Conservation (phyloP, 768 basidiomycete genomes). For the Lentinula sp. region DNA sequence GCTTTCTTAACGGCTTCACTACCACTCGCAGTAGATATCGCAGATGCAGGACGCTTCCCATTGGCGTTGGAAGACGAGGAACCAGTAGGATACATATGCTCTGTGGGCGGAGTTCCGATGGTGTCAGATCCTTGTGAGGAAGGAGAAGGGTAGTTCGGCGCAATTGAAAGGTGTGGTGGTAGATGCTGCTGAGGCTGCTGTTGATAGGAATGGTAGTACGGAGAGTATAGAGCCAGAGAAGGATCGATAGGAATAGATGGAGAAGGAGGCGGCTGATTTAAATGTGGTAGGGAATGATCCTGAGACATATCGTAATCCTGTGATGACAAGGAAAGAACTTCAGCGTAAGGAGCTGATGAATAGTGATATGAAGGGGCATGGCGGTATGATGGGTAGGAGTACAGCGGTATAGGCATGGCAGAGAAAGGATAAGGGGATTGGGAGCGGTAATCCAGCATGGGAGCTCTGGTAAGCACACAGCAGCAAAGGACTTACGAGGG, state of each 20-base stretch:
- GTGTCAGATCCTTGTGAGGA: constrained; percentile 78
- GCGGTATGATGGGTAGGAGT: constrained; percentile 1
- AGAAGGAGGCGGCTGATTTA: constrained; percentile 48
- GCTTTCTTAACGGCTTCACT: constrained; percentile 51
- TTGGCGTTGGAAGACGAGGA: constrained; percentile 41
- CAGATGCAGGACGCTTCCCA: constrained; percentile 63
- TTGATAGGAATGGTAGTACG: constrained; percentile 57
- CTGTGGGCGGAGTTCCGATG: constrained; percentile 67
- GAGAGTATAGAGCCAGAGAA: constrained; percentile 57
- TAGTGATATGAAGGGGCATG: constrained; percentile 1
- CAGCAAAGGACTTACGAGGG: background rate
- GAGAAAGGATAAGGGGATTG: background rate
- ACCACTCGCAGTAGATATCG: constrained; percentile 30
- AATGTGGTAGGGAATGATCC: constrained; percentile 30
- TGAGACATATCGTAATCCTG: constrained; percentile 37
- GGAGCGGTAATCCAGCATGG: background rate
- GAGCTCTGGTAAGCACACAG: background rate
- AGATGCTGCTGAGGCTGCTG: constrained; percentile 34
- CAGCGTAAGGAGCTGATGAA: background rate
- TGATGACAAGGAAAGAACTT: constrained; percentile 24
- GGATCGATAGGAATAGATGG: constrained; percentile 68
- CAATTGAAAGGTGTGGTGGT: constrained; percentile 49
- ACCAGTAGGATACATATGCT: constrained; percentile 40
- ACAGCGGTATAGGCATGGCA: background rate
- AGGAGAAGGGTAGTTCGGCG: constrained; percentile 65